phyloP scores from a whole-genome alignment of 768 basidiomycete species.

The Suillus paluster region DNA sequence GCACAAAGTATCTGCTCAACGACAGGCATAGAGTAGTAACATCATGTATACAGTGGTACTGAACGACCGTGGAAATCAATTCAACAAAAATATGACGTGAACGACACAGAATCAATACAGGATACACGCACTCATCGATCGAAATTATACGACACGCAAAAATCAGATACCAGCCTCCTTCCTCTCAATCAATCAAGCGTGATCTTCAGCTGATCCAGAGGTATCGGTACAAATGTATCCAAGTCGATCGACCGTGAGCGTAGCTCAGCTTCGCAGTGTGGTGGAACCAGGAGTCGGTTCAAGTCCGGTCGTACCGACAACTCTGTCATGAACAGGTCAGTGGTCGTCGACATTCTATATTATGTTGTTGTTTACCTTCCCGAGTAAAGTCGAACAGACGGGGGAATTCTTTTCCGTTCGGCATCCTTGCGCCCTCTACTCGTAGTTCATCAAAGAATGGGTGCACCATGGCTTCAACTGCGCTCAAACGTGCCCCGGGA shows the following conservation, averaged over 20 bases:
- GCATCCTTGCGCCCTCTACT: constrained; percentile 90
- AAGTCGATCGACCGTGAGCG: constrained; percentile 83
- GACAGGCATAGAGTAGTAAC: constrained; percentile 13
- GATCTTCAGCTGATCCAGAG: constrained; percentile 93
- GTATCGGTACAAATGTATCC: constrained; percentile 95
- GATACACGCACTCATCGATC: constrained; percentile 27
- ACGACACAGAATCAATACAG: constrained; percentile 27
- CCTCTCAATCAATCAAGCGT: constrained; percentile 75
- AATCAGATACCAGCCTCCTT: constrained; percentile 33
- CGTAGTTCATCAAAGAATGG: constrained; percentile 98
- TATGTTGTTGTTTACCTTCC: constrained; percentile 69
- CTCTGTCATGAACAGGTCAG: constrained; percentile 54
- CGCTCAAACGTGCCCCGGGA: constrained; percentile 89
- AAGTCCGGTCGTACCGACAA: constrained; percentile 95
- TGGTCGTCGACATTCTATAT: not conserved
- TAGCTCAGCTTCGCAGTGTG: constrained; percentile 89
- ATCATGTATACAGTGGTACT: constrained; percentile 18
- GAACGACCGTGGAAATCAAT: constrained; percentile 11
- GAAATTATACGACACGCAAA: constrained; percentile 42
- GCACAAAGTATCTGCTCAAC: constrained; percentile 10
- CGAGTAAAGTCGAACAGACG: constrained; percentile 93
- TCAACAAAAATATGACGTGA: constrained; percentile 14
- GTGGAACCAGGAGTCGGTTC: constrained; percentile 88
- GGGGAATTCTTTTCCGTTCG: constrained; percentile 96
- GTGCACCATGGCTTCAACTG: constrained; percentile 90